A percentile compares a stretch with the other conserved stretches of the same genome.
These are phyloP conservation scores for Chlamydomonas reinhardtii DNA, from an alignment of 163 green algal genomes.

Conservation along the genomic window DNA sequence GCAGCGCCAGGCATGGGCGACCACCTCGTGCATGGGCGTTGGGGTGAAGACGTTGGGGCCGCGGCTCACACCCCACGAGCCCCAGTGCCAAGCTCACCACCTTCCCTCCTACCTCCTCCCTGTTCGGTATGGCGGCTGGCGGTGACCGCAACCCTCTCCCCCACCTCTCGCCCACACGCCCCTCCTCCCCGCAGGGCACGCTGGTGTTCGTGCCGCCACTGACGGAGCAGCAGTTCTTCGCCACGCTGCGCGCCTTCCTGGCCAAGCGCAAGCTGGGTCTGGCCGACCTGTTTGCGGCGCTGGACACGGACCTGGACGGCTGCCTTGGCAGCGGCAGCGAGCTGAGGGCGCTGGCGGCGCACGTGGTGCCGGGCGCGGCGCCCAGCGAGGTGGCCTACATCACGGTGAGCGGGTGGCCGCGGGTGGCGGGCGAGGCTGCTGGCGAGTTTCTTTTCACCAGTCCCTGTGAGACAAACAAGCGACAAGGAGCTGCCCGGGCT, in stretches of 20 bases:
- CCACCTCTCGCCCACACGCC: neutral
- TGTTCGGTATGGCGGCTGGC: too few relatives aligned
- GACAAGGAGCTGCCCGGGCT: too few relatives aligned
- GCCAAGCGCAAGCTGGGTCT: constrained; percentile 29
- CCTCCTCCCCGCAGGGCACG: neutral
- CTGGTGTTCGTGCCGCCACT: constrained; percentile 44
- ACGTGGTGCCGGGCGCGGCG: constrained; percentile 48
- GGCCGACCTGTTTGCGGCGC: constrained; percentile 55
- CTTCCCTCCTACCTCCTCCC: too few relatives aligned
- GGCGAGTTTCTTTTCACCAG: too few relatives aligned
- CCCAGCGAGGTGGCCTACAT: constrained; percentile 41
- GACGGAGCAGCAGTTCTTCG: constrained; percentile 43
- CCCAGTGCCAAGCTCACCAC: too few relatives aligned
- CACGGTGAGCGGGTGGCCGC: neutral
- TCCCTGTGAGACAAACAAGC: too few relatives aligned
- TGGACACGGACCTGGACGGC: constrained; percentile 58
- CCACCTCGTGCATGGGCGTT: too few relatives aligned
- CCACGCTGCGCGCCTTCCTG: constrained; percentile 47
- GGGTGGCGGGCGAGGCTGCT: neutral
- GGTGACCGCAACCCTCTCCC: neutral
- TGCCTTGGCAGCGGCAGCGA: constrained; percentile 3
- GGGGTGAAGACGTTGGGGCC: too few relatives aligned
- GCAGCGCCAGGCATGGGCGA: too few relatives aligned
- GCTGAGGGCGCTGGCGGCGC: constrained; percentile 34
- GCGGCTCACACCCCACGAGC: too few relatives aligned